Percentiles rank a stretch among this genome's conserved stretches.
Conservation (phyloP, 176 grass and related monocot genomes). For the Eleusine indica region DNA sequence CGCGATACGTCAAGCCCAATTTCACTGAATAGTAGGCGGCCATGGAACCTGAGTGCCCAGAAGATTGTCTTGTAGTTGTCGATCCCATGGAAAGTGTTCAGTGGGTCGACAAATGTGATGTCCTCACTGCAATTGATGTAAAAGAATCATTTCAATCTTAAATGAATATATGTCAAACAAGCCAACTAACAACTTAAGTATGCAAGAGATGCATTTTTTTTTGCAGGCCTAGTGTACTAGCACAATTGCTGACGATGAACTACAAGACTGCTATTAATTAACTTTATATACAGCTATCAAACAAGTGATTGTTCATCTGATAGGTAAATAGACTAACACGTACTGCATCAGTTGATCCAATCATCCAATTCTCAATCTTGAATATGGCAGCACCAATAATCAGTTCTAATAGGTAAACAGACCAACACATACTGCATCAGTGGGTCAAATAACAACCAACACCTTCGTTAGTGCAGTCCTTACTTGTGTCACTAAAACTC, state of each 20-base stretch:
- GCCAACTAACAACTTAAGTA: slow-evolving; percentile 11
- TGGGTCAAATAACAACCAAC: not conserved
- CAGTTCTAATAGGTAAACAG: slow-evolving; percentile 9
- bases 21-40: slow-evolving; percentile 71
- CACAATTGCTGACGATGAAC: not conserved
- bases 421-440: not conserved
- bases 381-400: slow-evolving; percentile 12
- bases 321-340: too few relatives aligned
- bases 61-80: slow-evolving; percentile 96
- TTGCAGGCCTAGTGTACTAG: not conserved
- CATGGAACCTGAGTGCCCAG: slow-evolving; percentile 92
- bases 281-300: not conserved
- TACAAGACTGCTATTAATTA: not conserved
- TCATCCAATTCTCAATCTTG: slow-evolving; percentile 11
- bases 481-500: not conserved
- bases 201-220: slow-evolving; percentile 4
- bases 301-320: not conserved
- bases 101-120: slow-evolving; percentile 78
- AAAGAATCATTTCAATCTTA: slow-evolving; percentile 14
- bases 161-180: not conserved
- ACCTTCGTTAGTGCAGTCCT: slow-evolving; percentile 17
- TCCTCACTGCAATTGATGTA: slow-evolving; percentile 73
- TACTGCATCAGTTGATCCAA: not conserved
- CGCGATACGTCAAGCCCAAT: slow-evolving; percentile 78
- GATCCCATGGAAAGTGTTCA: slow-evolving; percentile 85